Percentiles rank a stretch among this genome's conserved stretches.
Evolutionary conservation across 129 eudicot genomes (phyloP).

Genomic region (Chrysanthemum makinoi): DNA sequence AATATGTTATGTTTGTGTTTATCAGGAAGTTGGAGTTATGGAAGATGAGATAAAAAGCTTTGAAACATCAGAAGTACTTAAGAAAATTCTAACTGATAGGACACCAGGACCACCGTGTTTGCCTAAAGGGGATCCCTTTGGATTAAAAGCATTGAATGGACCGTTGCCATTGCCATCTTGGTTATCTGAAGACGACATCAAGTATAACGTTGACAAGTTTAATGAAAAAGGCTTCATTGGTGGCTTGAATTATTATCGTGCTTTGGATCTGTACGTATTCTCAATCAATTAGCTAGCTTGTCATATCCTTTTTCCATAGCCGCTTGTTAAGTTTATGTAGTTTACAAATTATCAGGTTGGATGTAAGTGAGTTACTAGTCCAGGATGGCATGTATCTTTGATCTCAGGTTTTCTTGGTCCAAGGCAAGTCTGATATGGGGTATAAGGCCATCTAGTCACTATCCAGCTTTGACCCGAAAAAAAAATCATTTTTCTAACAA

Average conservation of each 20-base stretch:
- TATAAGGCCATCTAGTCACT: neutral
- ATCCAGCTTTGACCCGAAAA: neutral
- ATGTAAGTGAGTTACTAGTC: neutral
- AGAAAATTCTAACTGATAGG: slow-evolving; percentile 59
- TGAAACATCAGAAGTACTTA: slow-evolving; percentile 63
- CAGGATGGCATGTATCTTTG: slow-evolving; percentile 11
- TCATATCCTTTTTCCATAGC: neutral
- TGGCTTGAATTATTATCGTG: slow-evolving; percentile 73
- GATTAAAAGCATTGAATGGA: slow-evolving; percentile 18
- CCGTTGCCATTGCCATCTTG: slow-evolving; percentile 59
- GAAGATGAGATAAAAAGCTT: slow-evolving; percentile 64
- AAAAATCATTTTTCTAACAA: neutral
- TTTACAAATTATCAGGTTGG: neutral
- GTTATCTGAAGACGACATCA: slow-evolving; percentile 67
- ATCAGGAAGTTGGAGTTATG: slow-evolving; percentile 72
- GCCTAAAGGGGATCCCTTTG: slow-evolving; percentile 70
- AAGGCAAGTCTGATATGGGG: neutral
- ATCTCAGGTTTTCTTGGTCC: slow-evolving; percentile 8
- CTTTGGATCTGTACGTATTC: slow-evolving; percentile 56
- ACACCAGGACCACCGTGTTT: slow-evolving; percentile 62
- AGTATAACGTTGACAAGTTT: slow-evolving; percentile 49
- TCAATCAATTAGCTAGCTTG: neutral
- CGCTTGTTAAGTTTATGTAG: neutral
- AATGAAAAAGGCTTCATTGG: slow-evolving; percentile 76
- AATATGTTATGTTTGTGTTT: slow-evolving; percentile 6